Conservation (phyloP, 306 rosid genomes). For the Glycine tomentella region DNA sequence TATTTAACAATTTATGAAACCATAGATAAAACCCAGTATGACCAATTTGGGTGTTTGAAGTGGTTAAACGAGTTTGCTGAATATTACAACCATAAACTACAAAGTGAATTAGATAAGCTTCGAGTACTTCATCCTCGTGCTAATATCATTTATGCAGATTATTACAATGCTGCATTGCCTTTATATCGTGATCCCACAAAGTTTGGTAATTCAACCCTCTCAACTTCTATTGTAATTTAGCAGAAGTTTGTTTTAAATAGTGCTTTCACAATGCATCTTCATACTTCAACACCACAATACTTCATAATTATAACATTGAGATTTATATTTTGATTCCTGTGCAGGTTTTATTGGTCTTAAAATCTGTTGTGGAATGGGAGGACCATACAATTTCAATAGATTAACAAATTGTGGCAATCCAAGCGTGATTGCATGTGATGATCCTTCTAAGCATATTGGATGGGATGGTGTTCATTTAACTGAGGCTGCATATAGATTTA, state of each 20-base stretch:
- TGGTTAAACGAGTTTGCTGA: slow-evolving; percentile 56
- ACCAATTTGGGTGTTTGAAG: slow-evolving; percentile 55
- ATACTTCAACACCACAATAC: not conserved
- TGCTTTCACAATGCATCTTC: too few species aligned
- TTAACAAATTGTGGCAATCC: slow-evolving; percentile 27
- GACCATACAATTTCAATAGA: slow-evolving; percentile 45
- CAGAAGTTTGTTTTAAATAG: not conserved
- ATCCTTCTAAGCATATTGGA: slow-evolving; percentile 54
- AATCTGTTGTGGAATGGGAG: slow-evolving; percentile 51
- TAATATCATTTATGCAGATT: slow-evolving; percentile 59
- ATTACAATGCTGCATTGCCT: slow-evolving; percentile 50
- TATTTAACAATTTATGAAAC: slow-evolving; percentile 50
- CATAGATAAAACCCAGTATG: not conserved
- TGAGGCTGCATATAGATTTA: slow-evolving; percentile 64
- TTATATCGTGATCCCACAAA: slow-evolving; percentile 46
- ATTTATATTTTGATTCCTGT: not conserved
- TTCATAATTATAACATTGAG: not conserved
- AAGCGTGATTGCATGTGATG: slow-evolving; percentile 45
- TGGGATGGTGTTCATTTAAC: slow-evolving; percentile 73
- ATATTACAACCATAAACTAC: slow-evolving; percentile 54
- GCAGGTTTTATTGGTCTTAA: slow-evolving; percentile 48
- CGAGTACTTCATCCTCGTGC: slow-evolving; percentile 44
- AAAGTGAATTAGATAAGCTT: slow-evolving; percentile 44
- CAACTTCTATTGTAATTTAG: not conserved
- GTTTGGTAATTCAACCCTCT: slow-evolving; percentile 45